Conservation (phyloP, 2,329 filamentous ascomycete species). For the Colletotrichum chrysophilum region DNA sequence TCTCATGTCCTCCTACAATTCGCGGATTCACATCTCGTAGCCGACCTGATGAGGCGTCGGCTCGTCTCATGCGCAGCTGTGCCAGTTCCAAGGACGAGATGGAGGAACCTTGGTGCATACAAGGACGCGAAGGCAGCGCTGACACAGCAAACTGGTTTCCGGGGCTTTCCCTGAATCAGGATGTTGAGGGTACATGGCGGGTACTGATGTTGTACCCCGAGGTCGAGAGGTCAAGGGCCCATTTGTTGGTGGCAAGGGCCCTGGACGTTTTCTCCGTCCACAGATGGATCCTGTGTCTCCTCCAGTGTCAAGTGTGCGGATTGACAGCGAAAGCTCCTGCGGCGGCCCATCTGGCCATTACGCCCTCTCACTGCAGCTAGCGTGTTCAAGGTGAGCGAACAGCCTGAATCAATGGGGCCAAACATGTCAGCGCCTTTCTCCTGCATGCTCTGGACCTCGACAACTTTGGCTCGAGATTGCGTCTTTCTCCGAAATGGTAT, state of each 20-base stretch:
- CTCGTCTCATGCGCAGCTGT: background rate
- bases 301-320: background rate
- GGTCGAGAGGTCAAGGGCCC: background rate
- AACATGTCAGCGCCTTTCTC: background rate
- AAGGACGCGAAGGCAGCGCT: background rate
- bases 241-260: slow-evolving; percentile 1
- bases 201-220: slow-evolving; percentile 9
- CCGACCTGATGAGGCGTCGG: background rate
- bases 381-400: background rate
- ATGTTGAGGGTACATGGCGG: background rate
- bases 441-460: background rate
- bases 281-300: background rate
- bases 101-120: background rate
- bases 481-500: background rate
- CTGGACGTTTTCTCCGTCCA: background rate
- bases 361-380: slow-evolving; percentile 10
- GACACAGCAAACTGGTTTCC: background rate
- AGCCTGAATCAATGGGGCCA: background rate
- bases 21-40: background rate
- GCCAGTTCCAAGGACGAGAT: background rate
- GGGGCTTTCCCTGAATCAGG: background rate
- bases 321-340: background rate
- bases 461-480: background rate
- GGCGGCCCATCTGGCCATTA: background rate
- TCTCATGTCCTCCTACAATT: background rate